Evolutionary conservation across 305 asterid genomes (phyloP), one percentile per base, ranked within the genome.

Genomic region (Petunia hybrid): DNA sequence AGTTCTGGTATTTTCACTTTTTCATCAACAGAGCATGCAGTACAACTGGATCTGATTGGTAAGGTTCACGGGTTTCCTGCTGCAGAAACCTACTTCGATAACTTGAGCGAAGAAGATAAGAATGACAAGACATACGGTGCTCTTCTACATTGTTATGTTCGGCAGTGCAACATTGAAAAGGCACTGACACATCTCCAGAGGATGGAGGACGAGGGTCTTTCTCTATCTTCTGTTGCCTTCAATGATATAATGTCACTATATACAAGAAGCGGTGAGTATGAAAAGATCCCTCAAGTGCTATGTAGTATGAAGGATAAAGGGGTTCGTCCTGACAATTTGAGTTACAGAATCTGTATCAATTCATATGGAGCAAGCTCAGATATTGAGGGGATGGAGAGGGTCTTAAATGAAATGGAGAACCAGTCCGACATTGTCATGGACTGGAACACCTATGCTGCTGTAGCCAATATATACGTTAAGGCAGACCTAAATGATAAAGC

Each of bases 391-490:
- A 79, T 94, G 89, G 94, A 91, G 82, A 91, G 76, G 43, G 80
- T 91, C 74, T 83, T 91, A 77, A 84, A 80, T 43, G 97, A 94
- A 84, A 93, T 93, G 98, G 97, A 94, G 82, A 83, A 70, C 61
- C 92, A 88, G 67, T 53, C 90, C 46, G 65, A 82, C 36, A 82
- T 93, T 74, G 78, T 80, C 39, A 84, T 87, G 86, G 97, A 91
- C 71, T 94, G 98, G 98, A 94, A 90, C 84, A 93, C 95, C 1
- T 93, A 90, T 66, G 86, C 93, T 65, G 90, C 88, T n/a, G 92
- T 89, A 77, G 97, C 94, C 2, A 91, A 88, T 87, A 86, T 88
- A 85, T 88, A 91, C 66, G 81, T 86, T 13, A 91, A 91, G 84
- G 90, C 89, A 14, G 89, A 89, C 63, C 73, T 91, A 63, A 57